These are phyloP conservation scores for Fennellomyces sp. DNA, from an alignment of 371 early-diverging fungal species.

Conservation along the genomic window DNA sequence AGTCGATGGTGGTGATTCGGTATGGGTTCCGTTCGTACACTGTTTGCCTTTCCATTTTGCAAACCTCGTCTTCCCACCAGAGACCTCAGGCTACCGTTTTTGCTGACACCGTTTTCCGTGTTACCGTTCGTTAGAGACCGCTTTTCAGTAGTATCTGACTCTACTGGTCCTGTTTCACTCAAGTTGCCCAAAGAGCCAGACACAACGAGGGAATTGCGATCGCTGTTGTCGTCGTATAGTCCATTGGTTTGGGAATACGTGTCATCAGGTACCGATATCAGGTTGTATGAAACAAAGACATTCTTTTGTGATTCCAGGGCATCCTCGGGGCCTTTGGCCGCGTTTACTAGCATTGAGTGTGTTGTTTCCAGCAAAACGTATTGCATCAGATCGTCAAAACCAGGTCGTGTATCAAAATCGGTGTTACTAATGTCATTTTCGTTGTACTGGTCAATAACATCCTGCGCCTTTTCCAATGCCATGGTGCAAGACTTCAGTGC, in stretches of 20 bases:
- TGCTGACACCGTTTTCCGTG: background rate
- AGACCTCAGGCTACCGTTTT: background rate
- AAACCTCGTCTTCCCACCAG: background rate
- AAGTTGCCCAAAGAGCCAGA: slow-evolving; percentile 38
- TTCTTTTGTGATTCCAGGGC: slow-evolving; percentile 58
- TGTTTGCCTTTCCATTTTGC: slow-evolving; percentile 7
- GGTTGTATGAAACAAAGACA: slow-evolving; percentile 66
- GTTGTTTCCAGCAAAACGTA: slow-evolving; percentile 65
- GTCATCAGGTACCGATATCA: slow-evolving; percentile 42
- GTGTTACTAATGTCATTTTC: slow-evolving; percentile 22
- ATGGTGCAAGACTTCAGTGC: slow-evolving; percentile 79
- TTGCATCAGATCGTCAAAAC: slow-evolving; percentile 55
- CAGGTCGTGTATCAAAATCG: slow-evolving; percentile 6
- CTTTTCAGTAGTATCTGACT: background rate
- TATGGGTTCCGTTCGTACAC: slow-evolving; percentile 7
- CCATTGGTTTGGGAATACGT: background rate
- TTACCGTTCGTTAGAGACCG: background rate
- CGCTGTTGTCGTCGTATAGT: slow-evolving; percentile 3
- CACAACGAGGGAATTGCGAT: slow-evolving; percentile 17
- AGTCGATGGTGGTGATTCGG: slow-evolving; percentile 14
- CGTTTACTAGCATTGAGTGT: slow-evolving; percentile 53
- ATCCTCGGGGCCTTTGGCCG: slow-evolving; percentile 53
- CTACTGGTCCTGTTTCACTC: slow-evolving; percentile 17
- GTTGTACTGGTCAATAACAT: slow-evolving; percentile 37
- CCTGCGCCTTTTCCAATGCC: slow-evolving; percentile 60